phyloP scores from a whole-genome alignment of 768 basidiomycete genomes.

The Pulveroboletus ravenelii region DNA sequence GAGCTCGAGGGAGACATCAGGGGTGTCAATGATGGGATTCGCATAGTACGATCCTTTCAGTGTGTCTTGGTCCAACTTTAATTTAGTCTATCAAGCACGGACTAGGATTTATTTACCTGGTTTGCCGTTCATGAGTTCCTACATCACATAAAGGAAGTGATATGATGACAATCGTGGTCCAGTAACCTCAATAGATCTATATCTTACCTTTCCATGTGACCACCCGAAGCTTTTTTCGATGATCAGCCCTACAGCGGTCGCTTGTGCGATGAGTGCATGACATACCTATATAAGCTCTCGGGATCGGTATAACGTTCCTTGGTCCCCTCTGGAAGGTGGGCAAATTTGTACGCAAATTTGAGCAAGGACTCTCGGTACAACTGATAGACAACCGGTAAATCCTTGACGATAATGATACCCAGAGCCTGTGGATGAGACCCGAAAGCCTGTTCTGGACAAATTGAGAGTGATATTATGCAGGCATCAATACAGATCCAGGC shows the following conservation, averaged over 20 bases:
- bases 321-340: constrained; percentile 56
- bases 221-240: constrained; percentile 73
- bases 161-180: not conserved
- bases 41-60: constrained; percentile 96
- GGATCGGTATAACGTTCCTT: constrained; percentile 76
- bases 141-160: not conserved
- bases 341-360: constrained; percentile 70
- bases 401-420: constrained; percentile 77
- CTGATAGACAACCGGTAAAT: constrained; percentile 67
- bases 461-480: not conserved
- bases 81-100: not conserved
- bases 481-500: not conserved
- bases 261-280: not conserved
- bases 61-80: constrained; percentile 46
- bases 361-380: constrained; percentile 67
- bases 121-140: constrained; percentile 96
- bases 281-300: constrained; percentile 67
- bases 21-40: constrained; percentile 61
- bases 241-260: not conserved
- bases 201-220: constrained; percentile 85
- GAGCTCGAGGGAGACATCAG: constrained; percentile 55
- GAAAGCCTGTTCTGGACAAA: constrained; percentile 64
- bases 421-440: constrained; percentile 72
- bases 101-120: constrained; percentile 45
- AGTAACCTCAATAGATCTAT: not conserved